phyloP scores from a whole-genome alignment of 1,284 basidiomycete genomes.

The Malassezia japonica region DNA sequence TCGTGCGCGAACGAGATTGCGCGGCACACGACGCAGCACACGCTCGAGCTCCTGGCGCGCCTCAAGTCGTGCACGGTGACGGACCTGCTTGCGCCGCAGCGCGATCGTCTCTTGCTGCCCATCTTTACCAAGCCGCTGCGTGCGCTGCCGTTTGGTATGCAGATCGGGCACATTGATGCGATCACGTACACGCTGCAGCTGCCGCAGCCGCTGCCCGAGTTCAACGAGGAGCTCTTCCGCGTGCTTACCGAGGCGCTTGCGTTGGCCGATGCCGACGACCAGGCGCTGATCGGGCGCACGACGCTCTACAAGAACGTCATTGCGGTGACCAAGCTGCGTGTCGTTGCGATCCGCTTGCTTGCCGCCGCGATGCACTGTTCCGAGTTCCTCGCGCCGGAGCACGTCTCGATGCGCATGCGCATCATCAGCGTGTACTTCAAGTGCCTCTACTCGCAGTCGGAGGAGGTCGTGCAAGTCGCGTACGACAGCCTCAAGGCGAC shows the following conservation, averaged over 20 bases:
- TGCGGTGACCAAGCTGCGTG: conserved; percentile 82
- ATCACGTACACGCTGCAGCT: conserved; percentile 73
- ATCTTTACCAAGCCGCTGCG: conserved; percentile 96
- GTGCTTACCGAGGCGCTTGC: conserved; percentile 89
- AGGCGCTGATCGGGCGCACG: conserved; percentile 63
- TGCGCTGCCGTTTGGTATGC: conserved; percentile 86
- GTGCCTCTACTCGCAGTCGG: conserved; percentile 84
- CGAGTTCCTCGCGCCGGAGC: conserved; percentile 58
- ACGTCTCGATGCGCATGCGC: conserved; percentile 54
- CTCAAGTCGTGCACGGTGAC: conserved; percentile 64
- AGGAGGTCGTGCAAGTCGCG: conserved; percentile 89
- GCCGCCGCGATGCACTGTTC: conserved; percentile 89
- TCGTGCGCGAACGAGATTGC: conserved; percentile 78
- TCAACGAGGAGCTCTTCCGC: conserved; percentile 83
- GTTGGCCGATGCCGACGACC: conserved; percentile 88
- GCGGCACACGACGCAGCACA: conserved; percentile 71
- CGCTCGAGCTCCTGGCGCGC: conserved; percentile 70
- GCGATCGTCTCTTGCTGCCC: conserved; percentile 73
- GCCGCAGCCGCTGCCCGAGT: conserved; percentile 76
- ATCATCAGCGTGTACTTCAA: conserved; percentile 98
- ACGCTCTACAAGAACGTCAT: conserved; percentile 69
- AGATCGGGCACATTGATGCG: conserved; percentile 97
- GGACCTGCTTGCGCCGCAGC: conserved; percentile 73
- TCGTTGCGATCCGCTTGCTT: conserved; percentile 84
- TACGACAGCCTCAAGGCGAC: conserved; percentile 87